Evolutionary conservation across 2,329 filamentous ascomycete species (phyloP).

Genomic region (Chalaropsis thielavioides): DNA sequence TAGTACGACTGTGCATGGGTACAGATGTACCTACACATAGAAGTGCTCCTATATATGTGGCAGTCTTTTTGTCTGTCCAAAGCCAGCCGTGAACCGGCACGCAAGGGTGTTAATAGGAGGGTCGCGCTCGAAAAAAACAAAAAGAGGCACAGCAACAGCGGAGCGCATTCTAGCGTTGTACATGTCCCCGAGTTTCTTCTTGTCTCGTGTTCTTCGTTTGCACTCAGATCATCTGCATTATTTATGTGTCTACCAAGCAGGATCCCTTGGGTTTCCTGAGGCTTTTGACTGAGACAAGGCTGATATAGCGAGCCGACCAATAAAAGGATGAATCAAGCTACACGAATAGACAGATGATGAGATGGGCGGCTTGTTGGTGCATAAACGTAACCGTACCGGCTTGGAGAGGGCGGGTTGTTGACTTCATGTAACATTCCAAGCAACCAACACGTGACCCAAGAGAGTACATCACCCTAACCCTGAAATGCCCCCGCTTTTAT

Average conservation of each 20-base stretch:
- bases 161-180: neutral
- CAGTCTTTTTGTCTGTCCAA: neutral
- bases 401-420: no score
- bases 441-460: no score
- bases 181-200: neutral
- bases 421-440: no score
- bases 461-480: no score
- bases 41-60: neutral
- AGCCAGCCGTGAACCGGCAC: neutral
- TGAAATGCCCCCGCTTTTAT: no score
- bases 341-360: no score
- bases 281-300: neutral
- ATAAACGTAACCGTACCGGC: no score
- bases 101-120: neutral
- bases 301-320: neutral
- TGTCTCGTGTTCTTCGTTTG: neutral
- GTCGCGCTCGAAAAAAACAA: neutral
- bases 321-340: neutral
- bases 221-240: neutral
- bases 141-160: neutral
- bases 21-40: neutral
- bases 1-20: neutral
- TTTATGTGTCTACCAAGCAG: neutral
- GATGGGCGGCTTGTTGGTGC: no score
- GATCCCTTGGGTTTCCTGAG: neutral